phyloP scores from a whole-genome alignment of 495 filamentous ascomycete species.

The Cercophora sp. region DNA sequence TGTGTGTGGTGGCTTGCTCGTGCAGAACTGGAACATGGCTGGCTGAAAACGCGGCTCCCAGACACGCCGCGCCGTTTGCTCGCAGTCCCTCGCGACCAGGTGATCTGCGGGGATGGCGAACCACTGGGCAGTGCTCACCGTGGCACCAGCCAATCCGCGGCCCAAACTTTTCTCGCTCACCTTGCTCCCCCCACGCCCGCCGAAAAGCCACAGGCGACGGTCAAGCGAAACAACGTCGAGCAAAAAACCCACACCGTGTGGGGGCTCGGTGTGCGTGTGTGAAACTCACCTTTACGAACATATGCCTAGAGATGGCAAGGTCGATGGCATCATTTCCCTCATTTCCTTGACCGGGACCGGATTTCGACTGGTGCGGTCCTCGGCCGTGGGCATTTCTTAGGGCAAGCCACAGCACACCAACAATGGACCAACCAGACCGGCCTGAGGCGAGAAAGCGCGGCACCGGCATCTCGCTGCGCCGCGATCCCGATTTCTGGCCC shows the following conservation, averaged over 20 bases:
- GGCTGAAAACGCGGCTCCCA: conserved; percentile 1
- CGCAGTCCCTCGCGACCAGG: conserved; percentile 3
- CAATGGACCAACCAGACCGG: not conserved
- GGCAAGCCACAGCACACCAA: not conserved
- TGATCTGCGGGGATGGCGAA: not conserved
- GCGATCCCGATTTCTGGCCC: conserved; percentile 5
- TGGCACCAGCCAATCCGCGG: not conserved
- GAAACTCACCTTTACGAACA: no score
- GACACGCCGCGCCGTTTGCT: conserved; percentile 11
- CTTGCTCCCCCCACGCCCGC: not conserved
- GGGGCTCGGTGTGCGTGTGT: not conserved
- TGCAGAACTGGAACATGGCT: not conserved
- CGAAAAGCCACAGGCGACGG: not conserved
- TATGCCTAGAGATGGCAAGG: no score
- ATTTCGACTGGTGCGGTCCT: no score
- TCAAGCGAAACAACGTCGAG: no score
- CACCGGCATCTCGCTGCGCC: conserved; percentile 3
- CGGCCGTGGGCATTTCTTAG: not conserved
- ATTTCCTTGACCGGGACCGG: no score
- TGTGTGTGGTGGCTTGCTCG: not conserved
- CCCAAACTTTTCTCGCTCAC: not conserved
- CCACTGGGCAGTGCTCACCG: not conserved
- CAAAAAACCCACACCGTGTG: no score
- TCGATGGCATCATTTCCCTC: no score
- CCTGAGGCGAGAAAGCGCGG: not conserved